Evolutionary conservation across 148 eudicot genomes (phyloP).

Genomic region (Vaccinium darrowii): DNA sequence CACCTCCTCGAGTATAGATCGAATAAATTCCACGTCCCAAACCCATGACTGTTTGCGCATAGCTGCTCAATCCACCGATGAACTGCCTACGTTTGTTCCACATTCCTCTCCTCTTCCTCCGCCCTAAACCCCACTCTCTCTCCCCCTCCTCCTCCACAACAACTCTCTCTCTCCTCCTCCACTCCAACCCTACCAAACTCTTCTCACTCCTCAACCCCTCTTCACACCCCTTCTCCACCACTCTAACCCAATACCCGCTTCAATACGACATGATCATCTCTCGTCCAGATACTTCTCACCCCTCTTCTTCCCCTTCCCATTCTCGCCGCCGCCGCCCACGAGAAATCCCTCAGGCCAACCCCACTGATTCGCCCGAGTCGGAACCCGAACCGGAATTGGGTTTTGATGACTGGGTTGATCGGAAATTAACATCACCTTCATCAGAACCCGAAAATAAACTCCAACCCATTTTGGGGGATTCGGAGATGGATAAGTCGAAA

Average conservation of each 20-base stretch:
- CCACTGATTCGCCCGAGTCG: constrained; percentile 33
- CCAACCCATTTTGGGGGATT: background rate
- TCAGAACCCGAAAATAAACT: constrained; percentile 15
- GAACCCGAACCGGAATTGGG: constrained; percentile 37
- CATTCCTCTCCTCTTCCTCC: constrained; percentile 38
- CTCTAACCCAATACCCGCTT: constrained; percentile 70
- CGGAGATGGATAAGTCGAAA: constrained; percentile 66
- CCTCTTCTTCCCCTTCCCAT: constrained; percentile 21
- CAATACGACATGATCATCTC: constrained; percentile 88
- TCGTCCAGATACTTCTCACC: constrained; percentile 41
- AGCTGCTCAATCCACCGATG: constrained; percentile 34
- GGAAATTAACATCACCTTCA: constrained; percentile 35
- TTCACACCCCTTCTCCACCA: constrained; percentile 42
- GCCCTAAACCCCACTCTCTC: constrained; percentile 25
- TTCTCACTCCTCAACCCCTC: constrained; percentile 11
- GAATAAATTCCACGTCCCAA: too few relatives aligned
- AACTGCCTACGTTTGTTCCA: constrained; percentile 26
- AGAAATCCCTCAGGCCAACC: constrained; percentile 30
- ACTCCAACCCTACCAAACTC: background rate
- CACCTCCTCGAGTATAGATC: too few relatives aligned
- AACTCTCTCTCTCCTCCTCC: constrained; percentile 15
- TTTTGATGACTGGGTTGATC: constrained; percentile 84
- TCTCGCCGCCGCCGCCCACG: constrained; percentile 24
- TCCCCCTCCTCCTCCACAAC: constrained; percentile 3
- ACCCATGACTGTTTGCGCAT: too few relatives aligned